A percentile compares a stretch with the other conserved stretches of the same genome.
Conservation (phyloP, 1,139 yeast species). For the Zygoascus hellenicus region DNA sequence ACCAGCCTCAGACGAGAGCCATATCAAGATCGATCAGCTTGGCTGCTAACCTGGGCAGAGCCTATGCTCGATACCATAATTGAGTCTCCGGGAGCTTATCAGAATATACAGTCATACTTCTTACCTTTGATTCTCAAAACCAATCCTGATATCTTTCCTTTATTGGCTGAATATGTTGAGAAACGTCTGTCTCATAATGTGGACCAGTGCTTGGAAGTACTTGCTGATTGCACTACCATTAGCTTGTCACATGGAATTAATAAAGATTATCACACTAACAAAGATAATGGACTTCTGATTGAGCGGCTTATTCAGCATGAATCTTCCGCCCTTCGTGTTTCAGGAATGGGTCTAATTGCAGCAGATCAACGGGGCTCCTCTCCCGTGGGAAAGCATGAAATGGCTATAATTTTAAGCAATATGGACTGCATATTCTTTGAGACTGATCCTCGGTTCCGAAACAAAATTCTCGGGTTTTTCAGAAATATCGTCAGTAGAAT, state of each 20-base stretch:
- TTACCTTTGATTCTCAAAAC: conserved; percentile 56
- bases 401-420: conserved; percentile 39
- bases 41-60: conserved; percentile 53
- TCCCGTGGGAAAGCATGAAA: conserved; percentile 45
- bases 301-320: conserved; percentile 41
- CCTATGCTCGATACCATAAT: conserved; percentile 37
- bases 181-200: conserved; percentile 19
- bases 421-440: conserved; percentile 52
- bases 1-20: conserved; percentile 13
- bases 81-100: conserved; percentile 33
- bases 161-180: conserved; percentile 34
- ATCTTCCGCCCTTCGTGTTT: conserved; percentile 46
- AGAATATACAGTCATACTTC: conserved; percentile 53
- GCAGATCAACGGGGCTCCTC: conserved; percentile 57
- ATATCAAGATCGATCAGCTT: conserved; percentile 31
- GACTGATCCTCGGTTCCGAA: conserved; percentile 60
- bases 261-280: conserved; percentile 42
- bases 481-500: conserved; percentile 57
- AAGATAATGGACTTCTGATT: conserved; percentile 33
- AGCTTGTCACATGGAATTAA: conserved; percentile 57
- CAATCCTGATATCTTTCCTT: conserved; percentile 40
- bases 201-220: conserved; percentile 34
- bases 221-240: conserved; percentile 54
- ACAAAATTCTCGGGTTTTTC: conserved; percentile 54
- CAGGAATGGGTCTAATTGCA: conserved; percentile 55